A percentile compares a stretch with the other conserved stretches of the same genome.
Conservation (phyloP, 768 basidiomycete genomes). For the Xerocomellus chrysenteron region DNA sequence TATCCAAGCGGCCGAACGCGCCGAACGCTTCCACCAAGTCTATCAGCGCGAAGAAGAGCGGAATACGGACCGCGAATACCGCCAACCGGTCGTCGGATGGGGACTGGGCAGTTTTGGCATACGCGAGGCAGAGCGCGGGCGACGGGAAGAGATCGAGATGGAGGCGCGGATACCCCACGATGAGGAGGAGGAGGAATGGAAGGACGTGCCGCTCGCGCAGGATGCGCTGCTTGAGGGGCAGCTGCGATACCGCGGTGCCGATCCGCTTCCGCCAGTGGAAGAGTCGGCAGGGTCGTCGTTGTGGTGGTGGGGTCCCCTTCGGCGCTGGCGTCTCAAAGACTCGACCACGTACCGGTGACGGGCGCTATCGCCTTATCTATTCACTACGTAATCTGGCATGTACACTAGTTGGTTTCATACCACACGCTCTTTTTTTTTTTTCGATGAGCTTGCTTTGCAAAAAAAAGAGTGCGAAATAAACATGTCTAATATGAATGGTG, state of each 20-base stretch:
- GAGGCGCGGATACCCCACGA: not conserved
- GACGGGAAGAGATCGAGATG: slow-evolving; percentile 16
- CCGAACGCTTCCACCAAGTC: slow-evolving; percentile 62
- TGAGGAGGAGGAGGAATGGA: slow-evolving; percentile 29
- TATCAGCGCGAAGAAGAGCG: slow-evolving; percentile 40
- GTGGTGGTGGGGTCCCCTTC: slow-evolving; percentile 82
- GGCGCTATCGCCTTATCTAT: not conserved
- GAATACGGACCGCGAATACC: slow-evolving; percentile 24
- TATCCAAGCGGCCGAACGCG: slow-evolving; percentile 67
- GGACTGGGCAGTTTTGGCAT: slow-evolving; percentile 70
- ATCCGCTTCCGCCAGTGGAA: slow-evolving; percentile 2
- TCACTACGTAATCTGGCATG: slow-evolving; percentile 4
- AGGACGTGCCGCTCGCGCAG: slow-evolving; percentile 1
- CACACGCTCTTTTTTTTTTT: not conserved
- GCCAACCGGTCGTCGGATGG: slow-evolving; percentile 52
- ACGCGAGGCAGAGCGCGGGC: slow-evolving; percentile 35
- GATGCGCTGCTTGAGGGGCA: not conserved
- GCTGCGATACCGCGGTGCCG: slow-evolving; percentile 11
- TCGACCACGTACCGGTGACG: slow-evolving; percentile 59
- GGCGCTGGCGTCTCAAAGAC: slow-evolving; percentile 73
- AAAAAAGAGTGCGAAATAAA: not conserved
- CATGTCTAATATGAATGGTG: slow-evolving; percentile 3
- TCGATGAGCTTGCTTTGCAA: slow-evolving; percentile 6
- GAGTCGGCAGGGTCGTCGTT: slow-evolving; percentile 40
- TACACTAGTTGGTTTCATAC: not conserved